A percentile compares a stretch with the other conserved stretches of the same genome.
Evolutionary conservation across 192 early-diverging fungal genomes (phyloP).

Genomic region (Allomyces arbusculus): DNA sequence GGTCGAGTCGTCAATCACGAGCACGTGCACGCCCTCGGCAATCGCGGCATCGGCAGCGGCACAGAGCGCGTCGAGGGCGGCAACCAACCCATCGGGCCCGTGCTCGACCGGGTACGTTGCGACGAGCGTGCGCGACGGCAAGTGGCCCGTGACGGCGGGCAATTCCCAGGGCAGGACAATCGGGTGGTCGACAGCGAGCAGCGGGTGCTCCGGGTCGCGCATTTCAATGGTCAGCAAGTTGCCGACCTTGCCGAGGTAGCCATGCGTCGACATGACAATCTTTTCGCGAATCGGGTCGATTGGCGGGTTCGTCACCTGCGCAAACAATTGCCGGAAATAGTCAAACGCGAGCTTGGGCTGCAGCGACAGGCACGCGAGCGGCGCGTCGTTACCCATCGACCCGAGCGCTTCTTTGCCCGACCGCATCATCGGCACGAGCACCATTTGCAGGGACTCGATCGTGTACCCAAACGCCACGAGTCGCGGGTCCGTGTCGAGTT

Average conservation of each 20-base stretch:
- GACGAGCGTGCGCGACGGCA: conserved; percentile 65
- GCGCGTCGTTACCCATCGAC: conserved; percentile 94
- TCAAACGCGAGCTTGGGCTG: conserved; percentile 82
- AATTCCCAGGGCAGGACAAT: conserved; percentile 28
- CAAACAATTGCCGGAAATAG: conserved; percentile 94
- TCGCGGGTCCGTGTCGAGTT: conserved; percentile 30
- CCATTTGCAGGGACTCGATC: conserved; percentile 74
- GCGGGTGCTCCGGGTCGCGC: conserved; percentile 27
- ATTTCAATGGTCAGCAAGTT: conserved; percentile 70
- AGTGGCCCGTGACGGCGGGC: conserved; percentile 48
- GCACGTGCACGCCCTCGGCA: conserved; percentile 51
- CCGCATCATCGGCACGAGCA: conserved; percentile 73
- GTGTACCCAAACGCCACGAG: conserved; percentile 77
- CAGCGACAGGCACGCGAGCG: conserved; percentile 75
- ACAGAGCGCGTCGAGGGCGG: conserved; percentile 71
- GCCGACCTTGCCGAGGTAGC: conserved; percentile 84
- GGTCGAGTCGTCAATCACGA: conserved; percentile 62
- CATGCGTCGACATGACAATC: conserved; percentile 90
- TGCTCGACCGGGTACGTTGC: conserved; percentile 59
- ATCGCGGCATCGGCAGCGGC: conserved; percentile 65
- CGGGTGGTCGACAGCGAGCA: neutral
- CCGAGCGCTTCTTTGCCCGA: conserved; percentile 92
- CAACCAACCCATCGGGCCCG: conserved; percentile 56
- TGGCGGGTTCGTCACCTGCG: conserved; percentile 95
- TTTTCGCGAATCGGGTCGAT: conserved; percentile 98